Evolutionary conservation across 2,329 filamentous ascomycete species (phyloP).

Genomic region (Talaromyces pinophilus): DNA sequence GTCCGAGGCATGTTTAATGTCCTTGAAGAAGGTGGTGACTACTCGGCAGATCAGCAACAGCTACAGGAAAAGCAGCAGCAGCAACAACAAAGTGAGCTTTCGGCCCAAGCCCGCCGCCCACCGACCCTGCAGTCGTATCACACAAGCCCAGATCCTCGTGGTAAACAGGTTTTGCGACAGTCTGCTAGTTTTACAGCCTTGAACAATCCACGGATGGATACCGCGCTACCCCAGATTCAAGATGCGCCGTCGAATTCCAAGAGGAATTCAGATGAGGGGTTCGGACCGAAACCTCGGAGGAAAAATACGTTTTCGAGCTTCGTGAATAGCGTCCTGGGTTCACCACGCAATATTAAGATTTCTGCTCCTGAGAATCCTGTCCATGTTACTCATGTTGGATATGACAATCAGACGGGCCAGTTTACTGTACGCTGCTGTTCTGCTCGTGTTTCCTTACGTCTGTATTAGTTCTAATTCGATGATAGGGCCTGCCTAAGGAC

Average conservation of each 20-base stretch:
- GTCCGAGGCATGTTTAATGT: conserved; percentile 48
- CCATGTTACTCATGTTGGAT: conserved; percentile 96
- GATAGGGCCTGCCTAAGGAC: conserved; percentile 88
- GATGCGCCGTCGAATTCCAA: conserved; percentile 62
- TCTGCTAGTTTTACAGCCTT: conserved; percentile 65
- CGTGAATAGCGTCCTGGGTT: conserved; percentile 79
- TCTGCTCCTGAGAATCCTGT: conserved; percentile 98
- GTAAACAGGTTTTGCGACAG: conserved; percentile 61
- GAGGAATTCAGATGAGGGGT: conserved; percentile 76
- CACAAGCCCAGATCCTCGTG: conserved; percentile 57
- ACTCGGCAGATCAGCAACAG: conserved; percentile 28
- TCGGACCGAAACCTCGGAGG: conserved; percentile 64
- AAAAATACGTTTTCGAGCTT: conserved; percentile 88
- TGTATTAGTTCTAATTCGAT: conserved; percentile 15
- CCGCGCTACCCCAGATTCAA: conserved; percentile 46
- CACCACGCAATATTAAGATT: conserved; percentile 87
- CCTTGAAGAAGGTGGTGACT: conserved; percentile 40
- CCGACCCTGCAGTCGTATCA: conserved; percentile 51
- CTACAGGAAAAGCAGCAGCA: neutral
- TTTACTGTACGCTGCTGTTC: conserved; percentile 68
- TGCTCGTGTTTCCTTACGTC: neutral
- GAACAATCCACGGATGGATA: conserved; percentile 52
- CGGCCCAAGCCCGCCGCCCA: conserved; percentile 39
- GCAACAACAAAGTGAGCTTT: conserved; percentile 32
- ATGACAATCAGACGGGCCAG: conserved; percentile 92